A percentile compares a stretch with the other conserved stretches of the same genome.
Conservation (phyloP, 2,329 filamentous ascomycete genomes). For the Pseudovirgaria hyperparasitica region DNA sequence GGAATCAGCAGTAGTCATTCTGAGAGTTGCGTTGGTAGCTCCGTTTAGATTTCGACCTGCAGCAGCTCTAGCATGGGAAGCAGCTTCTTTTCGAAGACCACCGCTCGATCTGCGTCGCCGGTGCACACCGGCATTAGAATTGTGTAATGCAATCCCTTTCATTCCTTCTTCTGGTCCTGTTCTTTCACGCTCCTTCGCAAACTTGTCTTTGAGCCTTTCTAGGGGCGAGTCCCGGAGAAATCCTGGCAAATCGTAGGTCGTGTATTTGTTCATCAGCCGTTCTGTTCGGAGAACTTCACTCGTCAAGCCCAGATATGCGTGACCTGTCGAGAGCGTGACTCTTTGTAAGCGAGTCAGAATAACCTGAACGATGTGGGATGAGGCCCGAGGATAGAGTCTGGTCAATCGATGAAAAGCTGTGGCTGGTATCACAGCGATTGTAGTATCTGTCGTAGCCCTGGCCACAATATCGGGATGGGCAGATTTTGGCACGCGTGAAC, state of each 20-base stretch:
- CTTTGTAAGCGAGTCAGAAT: conserved; percentile 89
- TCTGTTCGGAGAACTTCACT: conserved; percentile 88
- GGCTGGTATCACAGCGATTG: conserved; percentile 94
- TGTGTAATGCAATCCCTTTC: conserved; percentile 93
- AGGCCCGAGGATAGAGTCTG: conserved; percentile 88
- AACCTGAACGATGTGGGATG: conserved; percentile 93
- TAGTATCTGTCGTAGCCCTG: conserved; percentile 90
- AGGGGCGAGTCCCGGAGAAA: conserved; percentile 74
- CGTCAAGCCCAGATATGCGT: conserved; percentile 85
- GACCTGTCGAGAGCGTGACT: conserved; percentile 87
- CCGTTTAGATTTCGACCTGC: conserved; percentile 30
- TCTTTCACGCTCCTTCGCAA: conserved; percentile 70
- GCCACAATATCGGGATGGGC: conserved; percentile 95
- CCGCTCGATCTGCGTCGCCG: conserved; percentile 59
- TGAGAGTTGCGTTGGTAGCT: conserved; percentile 10
- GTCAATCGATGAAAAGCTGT: conserved; percentile 90
- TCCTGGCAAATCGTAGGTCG: conserved; percentile 81
- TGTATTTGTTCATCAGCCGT: conserved; percentile 86
- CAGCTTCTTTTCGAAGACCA: conserved; percentile 62
- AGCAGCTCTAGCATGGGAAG: conserved; percentile 51
- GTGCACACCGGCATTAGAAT: conserved; percentile 51
- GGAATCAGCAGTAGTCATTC: conserved; percentile 14
- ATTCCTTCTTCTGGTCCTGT: conserved; percentile 67
- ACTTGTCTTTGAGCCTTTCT: conserved; percentile 83
- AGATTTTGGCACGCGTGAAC: conserved; percentile 46